Base-by-base conservation (phyloP, 129 eudicot genomes). In the Chrysanthemum lavandulifolium region DNA sequence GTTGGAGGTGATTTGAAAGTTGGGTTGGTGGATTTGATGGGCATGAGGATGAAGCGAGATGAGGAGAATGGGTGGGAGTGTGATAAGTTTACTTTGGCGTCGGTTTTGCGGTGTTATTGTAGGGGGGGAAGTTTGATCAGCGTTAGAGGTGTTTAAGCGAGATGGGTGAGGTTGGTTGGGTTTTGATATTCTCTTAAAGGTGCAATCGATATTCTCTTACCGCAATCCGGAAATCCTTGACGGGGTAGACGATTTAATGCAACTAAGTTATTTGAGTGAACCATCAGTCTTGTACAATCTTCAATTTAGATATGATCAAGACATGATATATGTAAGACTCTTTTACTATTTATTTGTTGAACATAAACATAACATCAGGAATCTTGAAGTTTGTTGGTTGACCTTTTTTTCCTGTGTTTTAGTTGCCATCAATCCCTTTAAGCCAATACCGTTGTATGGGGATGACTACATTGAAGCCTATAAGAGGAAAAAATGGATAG, bases 141-240 rank as follows among this genome's bases (percentile, higher is more conserved):
- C 91, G 23, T 75, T 89, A 73, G 78, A 69, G 49, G 89, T 92
- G 64, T 89, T 85, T 78, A 59, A 72, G 25, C 66, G n/a, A 76
- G 61, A 84, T 89, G 55, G 49, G 49, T 4, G 78, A 67, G 13
- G 62, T 62, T 49, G 91, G 95, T 48, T 92, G 84, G 88, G 85
- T 89, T 13, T 19, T 19, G 21, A 19, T 19, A 19, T 19, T 19
- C 21, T 19, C 21, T 13, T 82, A 71, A 92, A 83, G 77, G 96
- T 85, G 80, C 78, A 77, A 49, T 65, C 89, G 88, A 83, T 62
- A 50, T 51, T 49, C 81, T 92, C n/a, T 67, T 90, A 58, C 88
- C 96, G 95, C 98, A 92, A 92, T 83, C 98, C 96, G 25, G 89
- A 89, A 78, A 87, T 92, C 45, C 98, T 92, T 78, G 98, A 92